Evolutionary conservation across 2,329 filamentous ascomycete species (phyloP).

Genomic region (Daldinia sp.): DNA sequence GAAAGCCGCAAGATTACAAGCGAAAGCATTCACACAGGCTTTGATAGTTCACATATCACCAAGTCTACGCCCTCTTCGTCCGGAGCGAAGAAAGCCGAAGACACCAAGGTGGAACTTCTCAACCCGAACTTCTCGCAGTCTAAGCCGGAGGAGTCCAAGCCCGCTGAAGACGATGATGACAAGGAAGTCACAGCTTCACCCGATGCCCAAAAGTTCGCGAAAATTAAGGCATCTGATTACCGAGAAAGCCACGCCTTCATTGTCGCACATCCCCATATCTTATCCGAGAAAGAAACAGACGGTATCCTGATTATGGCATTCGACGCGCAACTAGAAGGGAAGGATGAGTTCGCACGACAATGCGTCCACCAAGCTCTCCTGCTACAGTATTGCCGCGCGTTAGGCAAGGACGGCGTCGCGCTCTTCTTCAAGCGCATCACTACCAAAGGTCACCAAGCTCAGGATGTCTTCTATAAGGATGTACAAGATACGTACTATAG

Average conservation of each 20-base stretch:
- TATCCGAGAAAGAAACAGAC: conserved; percentile 89
- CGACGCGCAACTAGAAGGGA: conserved; percentile 82
- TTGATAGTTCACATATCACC: conserved; percentile 84
- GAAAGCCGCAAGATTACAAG: conserved; percentile 94
- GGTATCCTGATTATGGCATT: conserved; percentile 92
- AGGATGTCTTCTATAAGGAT: conserved; percentile 91
- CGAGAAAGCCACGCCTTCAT: conserved; percentile 80
- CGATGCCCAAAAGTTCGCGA: conserved; percentile 82
- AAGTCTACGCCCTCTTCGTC: conserved; percentile 53
- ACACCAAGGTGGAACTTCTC: conserved; percentile 75
- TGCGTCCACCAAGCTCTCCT: conserved; percentile 94
- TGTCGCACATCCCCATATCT: conserved; percentile 78
- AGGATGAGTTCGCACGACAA: conserved; percentile 81
- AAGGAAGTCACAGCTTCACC: conserved; percentile 81
- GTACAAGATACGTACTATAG: conserved; percentile 87
- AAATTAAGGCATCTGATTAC: conserved; percentile 82
- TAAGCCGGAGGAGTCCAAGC: conserved; percentile 45
- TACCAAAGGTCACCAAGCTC: conserved; percentile 88
- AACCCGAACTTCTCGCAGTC: conserved; percentile 71
- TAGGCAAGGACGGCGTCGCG: conserved; percentile 87
- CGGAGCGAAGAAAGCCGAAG: conserved; percentile 60
- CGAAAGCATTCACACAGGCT: conserved; percentile 87
- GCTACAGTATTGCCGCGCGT: conserved; percentile 91
- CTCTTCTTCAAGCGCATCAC: conserved; percentile 98
- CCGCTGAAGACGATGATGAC: conserved; percentile 66